A percentile compares a stretch with the other conserved stretches of the same genome.
These are phyloP conservation scores for Cerrena zonata DNA, from an alignment of 1,284 basidiomycete genomes.

Conservation along the genomic window DNA sequence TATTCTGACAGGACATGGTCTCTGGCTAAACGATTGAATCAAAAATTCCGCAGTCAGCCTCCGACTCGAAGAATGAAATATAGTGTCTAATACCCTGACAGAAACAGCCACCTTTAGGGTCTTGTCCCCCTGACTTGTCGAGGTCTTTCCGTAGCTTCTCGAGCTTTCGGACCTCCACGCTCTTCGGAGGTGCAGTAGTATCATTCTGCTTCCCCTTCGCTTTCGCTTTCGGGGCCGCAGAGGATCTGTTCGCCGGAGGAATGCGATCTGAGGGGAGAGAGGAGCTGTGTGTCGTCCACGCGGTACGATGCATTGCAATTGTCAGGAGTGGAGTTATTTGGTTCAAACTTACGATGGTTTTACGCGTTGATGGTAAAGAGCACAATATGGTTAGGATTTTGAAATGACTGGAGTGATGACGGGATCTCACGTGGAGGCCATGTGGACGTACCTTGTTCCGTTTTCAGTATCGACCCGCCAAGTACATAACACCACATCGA, in stretches of 20 bases:
- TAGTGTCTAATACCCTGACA: constrained; percentile 47
- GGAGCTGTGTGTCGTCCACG: constrained; percentile 20
- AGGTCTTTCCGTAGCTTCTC: constrained; percentile 26
- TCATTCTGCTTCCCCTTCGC: constrained; percentile 16
- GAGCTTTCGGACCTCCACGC: constrained; percentile 25
- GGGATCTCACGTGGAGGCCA: too few species aligned
- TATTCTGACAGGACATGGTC: constrained; percentile 51
- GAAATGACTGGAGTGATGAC: too few species aligned
- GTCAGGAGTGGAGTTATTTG: too few species aligned
- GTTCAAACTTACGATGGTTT: too few species aligned
- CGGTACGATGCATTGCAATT: constrained; percentile 1
- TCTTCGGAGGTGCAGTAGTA: constrained; percentile 24
- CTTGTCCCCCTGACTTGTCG: constrained; percentile 28
- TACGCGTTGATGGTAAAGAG: too few species aligned
- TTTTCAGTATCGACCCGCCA: too few species aligned
- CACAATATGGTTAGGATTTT: too few species aligned
- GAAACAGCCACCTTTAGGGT: constrained; percentile 61
- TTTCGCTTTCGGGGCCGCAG: constrained; percentile 17
- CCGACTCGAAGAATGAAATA: background rate
- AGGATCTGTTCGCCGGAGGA: constrained; percentile 12
- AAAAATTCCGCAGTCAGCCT: too few species aligned
- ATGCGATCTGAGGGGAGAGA: constrained; percentile 26
- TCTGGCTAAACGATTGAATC: constrained; percentile 39
- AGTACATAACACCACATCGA: too few species aligned
- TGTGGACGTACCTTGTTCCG: too few species aligned